Base-by-base conservation (phyloP, 768 basidiomycete genomes). In the Roridomyces roridus region DNA sequence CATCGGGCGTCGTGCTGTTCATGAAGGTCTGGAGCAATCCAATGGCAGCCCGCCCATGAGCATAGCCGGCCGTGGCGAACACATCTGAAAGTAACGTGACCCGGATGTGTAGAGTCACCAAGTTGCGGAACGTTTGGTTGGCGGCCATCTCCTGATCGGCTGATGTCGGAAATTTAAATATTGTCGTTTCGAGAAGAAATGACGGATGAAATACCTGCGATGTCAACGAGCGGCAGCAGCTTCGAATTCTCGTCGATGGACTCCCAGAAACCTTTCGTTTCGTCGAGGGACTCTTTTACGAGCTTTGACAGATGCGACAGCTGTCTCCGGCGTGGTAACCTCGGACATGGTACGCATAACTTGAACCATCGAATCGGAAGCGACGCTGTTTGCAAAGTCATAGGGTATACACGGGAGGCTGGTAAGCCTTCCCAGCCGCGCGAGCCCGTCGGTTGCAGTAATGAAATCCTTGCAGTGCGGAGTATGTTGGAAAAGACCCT, bases 391-490 rank as follows among this genome's bases (percentile, higher is more conserved):
- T 17, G 89, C 88, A 67, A 92, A 96, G 68, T 95, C 91, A 57
- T 91, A 92, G 0, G 97, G 95, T 25, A 96, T 78, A 68, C 91
- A 96, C 12, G 95, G 91, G 26, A 96, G 78, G 18, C 85, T 84
- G 28, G 95, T 88, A 37, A 98, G 78, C 62, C 84, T 81, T 61
- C 93, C 87, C 51, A 98, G 76, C 63, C 82, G 78, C 60, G 86
- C 77, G 36, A 98, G 80, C 44, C 92, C 86, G 65, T 95, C 84
- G 5, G 87, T 80, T 57, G 82, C 79, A 43, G 81, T 75, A 57
- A 97, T 85, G 70, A 98, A 98, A 64, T 98, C 96, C 62, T 86
- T 86, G 77, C 92, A 92, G 70, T 98, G 92, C 21, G 87, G 85
- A 2, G 86, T 80, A 68, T 96, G 95, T 65, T 96, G 94, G 77